Evolutionary conservation across 192 early-diverging fungal genomes (phyloP).

Genomic region (Mortierella antarctica): DNA sequence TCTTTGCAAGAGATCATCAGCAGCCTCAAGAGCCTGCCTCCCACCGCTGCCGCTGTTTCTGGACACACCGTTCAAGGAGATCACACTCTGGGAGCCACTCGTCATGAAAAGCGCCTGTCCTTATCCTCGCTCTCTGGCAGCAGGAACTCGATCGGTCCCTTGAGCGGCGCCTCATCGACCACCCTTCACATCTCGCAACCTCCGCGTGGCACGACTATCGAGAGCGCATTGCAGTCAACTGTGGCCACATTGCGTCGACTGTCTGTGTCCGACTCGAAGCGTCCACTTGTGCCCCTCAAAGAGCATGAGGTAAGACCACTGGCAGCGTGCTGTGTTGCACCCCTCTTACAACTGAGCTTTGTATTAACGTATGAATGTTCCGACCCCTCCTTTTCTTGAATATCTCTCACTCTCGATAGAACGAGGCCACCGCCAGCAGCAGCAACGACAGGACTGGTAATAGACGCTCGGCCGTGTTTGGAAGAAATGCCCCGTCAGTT

Average conservation of each 20-base stretch:
- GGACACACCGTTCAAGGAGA: slow-evolving; percentile 5
- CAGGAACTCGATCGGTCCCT: slow-evolving; percentile 8
- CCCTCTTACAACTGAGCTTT: background rate
- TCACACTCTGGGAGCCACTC: slow-evolving; percentile 42
- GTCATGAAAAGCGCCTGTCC: slow-evolving; percentile 44
- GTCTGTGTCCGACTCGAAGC: slow-evolving; percentile 40
- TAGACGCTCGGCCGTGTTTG: slow-evolving; percentile 34
- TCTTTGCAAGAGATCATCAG: slow-evolving; percentile 67
- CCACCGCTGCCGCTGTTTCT: background rate
- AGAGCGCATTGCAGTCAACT: slow-evolving; percentile 55
- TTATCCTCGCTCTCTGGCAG: slow-evolving; percentile 24
- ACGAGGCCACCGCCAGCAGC: background rate
- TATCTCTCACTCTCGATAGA: background rate
- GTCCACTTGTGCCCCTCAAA: slow-evolving; percentile 29
- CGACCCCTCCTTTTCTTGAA: background rate
- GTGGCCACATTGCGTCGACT: slow-evolving; percentile 54
- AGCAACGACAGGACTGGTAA: background rate
- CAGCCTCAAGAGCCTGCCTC: slow-evolving; percentile 62
- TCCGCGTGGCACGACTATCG: slow-evolving; percentile 43
- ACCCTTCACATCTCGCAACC: slow-evolving; percentile 48
- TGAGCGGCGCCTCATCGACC: slow-evolving; percentile 9
- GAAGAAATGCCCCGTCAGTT: slow-evolving; percentile 2
- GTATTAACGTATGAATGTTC: too few relatives aligned
- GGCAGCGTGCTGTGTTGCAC: background rate
- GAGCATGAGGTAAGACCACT: slow-evolving; percentile 39